Evolutionary conservation across 495 filamentous ascomycete species (phyloP), one percentile per base, ranked within the genome.

Genomic region (Penicillium turbatum): DNA sequence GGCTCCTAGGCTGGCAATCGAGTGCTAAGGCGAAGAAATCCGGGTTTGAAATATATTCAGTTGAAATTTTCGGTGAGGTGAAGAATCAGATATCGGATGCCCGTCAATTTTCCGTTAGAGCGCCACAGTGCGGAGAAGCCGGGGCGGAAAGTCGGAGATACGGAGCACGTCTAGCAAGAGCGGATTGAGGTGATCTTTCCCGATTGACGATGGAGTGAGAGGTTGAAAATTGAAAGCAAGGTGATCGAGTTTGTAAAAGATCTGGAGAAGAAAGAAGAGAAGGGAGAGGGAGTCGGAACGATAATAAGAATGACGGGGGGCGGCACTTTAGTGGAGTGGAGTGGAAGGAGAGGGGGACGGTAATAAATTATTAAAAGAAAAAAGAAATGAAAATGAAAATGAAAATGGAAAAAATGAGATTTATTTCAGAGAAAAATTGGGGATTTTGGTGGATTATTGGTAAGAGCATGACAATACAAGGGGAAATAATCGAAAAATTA

Each of bases 251-350:
- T 32, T 30, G 48, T 8, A 27, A 31, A 39, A 24, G 21, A 13
- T 26, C 34, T 49, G 47, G 34, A 43, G 39, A 42, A 44, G 19
- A 47, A 37, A 48, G 21, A 50, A 36, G 36, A 59, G 39, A 59
- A 44, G 51, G 44, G 51, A 60, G 32, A 55, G 53, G 50, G 61
- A 54, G 34, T 44, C 37, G 51, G 55, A 64, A 65, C 62, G 61
- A 67, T 65, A 67, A 65, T 64, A 65, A 67, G 64, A 60, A 64
- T 66, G 59, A 60, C 51, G 60, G 63, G 40, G 65, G 63, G 63
- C 62, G 58, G 63, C 57, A 62, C 42, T 49, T 51, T 41, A 16
- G 57, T 63, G 63, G 55, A 61, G 60, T 56, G 45, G 53, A 60
- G 56, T 60, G 61, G 51, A 64, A 60, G 58, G 62, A 53, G 57